Evolutionary conservation across 768 basidiomycete genomes (phyloP), one percentile per base, ranked within the genome.

Genomic region (Auriscalpium orientale): DNA sequence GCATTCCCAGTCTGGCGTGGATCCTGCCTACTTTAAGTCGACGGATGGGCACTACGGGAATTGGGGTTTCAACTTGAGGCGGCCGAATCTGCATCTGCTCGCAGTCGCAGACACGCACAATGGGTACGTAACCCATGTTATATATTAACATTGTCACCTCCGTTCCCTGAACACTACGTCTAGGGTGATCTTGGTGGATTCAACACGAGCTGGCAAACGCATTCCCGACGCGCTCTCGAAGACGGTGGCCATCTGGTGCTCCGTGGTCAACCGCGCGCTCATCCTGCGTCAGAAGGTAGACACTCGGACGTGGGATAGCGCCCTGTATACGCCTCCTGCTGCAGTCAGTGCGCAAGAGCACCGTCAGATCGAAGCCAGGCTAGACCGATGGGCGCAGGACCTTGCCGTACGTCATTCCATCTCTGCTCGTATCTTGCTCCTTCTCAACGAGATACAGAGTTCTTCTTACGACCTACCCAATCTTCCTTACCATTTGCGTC

Each of bases 211-310:
- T 21, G 95, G 95, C 9, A 98, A 98, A 72, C 83, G 92, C 13
- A 85, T 95, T 49, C 95, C 95, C 1, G 95, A 98, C 60, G 92
- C 95, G 0, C 76, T 98, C 2, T 89, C 89, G 2, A 98, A 58
- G 66, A 95, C 94, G 0, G 78, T 98, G 1, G 95, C 95, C 0
- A 88, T 95, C 51, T 98, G 95, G 95, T 95, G 95, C 67, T 76
- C 89, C 9, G 89, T 93, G 5, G 75, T 95, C 58, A 98, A 95
- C 65, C 76, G 82, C 51, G 85, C 81, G 33, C 68, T 81, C 36
- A 59, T 67, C 10, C 66, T 71, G 28, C 28, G 28, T 7, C 48
- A 72, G 69, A 16, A 56, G 62, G 51, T 63, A 9, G 55, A 60
- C 7, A n/a, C 15, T 12, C 37, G 36, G 7, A 40, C 60, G 9